A percentile compares a stretch with the other conserved stretches of the same genome.
Evolutionary conservation across 345 rosid genomes (phyloP).

Genomic region (Pelargonium nanum): DNA sequence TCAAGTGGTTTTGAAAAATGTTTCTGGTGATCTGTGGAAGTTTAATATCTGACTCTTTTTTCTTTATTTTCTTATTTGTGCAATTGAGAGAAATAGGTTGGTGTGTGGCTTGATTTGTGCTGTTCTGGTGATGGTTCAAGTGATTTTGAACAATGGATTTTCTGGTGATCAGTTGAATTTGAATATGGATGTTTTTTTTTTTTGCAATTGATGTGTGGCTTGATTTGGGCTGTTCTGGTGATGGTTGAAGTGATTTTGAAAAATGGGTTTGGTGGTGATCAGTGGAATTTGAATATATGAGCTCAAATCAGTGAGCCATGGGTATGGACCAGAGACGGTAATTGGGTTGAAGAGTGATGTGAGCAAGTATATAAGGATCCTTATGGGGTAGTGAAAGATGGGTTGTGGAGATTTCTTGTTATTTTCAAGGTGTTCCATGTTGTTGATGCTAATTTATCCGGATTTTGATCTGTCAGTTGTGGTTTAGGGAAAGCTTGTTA

Average conservation of each 20-base stretch:
- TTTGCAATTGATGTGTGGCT: no score
- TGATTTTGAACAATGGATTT: background rate
- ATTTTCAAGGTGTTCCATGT: constrained; percentile 30
- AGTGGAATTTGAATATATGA: constrained; percentile 42
- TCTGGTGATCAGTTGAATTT: no score
- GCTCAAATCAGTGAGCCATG: constrained; percentile 33
- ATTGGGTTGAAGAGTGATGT: constrained; percentile 25
- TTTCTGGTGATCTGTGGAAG: no score
- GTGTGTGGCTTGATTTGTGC: background rate
- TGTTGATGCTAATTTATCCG: constrained; percentile 24
- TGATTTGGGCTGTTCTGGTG: no score
- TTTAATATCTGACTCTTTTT: no score
- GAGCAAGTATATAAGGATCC: constrained; percentile 25
- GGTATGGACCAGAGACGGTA: constrained; percentile 22
- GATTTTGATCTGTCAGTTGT: constrained; percentile 14
- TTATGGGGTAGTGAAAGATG: constrained; percentile 39
- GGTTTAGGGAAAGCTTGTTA: constrained; percentile 34
- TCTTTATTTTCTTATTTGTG: no score
- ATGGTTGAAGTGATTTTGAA: no score
- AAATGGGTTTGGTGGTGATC: background rate
- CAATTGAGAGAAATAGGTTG: background rate
- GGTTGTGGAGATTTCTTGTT: constrained; percentile 39
- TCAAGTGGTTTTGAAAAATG: no score
- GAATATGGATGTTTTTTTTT: no score
- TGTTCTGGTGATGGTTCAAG: background rate